Evolutionary conservation across 352 stramenopile species (phyloP).

Genomic region (Pythium myriotylum): DNA sequence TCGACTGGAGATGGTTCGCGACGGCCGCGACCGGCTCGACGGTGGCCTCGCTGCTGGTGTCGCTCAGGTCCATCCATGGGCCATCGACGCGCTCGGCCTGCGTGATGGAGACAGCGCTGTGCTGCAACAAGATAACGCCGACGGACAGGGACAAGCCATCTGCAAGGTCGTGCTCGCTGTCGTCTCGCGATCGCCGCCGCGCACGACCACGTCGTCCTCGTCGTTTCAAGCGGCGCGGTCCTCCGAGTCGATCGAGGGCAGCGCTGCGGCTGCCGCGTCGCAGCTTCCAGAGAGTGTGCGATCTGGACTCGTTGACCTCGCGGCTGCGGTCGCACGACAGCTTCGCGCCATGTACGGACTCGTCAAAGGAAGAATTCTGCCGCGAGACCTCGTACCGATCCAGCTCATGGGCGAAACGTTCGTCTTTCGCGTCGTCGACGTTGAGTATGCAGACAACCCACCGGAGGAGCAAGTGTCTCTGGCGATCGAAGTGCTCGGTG

Average conservation of each 20-base stretch:
- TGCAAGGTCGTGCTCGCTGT: conserved; percentile 19
- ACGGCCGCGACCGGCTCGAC: conserved; percentile 13
- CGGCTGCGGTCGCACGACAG: conserved; percentile 40
- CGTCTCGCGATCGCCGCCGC: conserved; percentile 6
- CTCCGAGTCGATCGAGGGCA: neutral
- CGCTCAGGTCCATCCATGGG: conserved; percentile 60
- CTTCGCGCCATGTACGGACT: conserved; percentile 19
- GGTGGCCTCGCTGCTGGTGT: conserved; percentile 25
- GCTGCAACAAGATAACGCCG: neutral
- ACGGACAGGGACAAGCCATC: no score
- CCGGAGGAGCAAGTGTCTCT: conserved; percentile 16
- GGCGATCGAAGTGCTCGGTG: conserved; percentile 7
- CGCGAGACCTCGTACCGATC: conserved; percentile 39
- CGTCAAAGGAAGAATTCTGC: neutral
- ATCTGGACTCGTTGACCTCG: conserved; percentile 39
- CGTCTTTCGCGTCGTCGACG: conserved; percentile 41
- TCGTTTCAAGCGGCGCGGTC: conserved; percentile 14
- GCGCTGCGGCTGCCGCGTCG: neutral
- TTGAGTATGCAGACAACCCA: conserved; percentile 11
- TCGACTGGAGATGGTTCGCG: conserved; percentile 46
- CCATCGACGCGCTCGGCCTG: conserved; percentile 34
- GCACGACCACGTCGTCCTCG: conserved; percentile 35
- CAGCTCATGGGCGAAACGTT: conserved; percentile 56
- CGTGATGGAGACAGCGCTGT: conserved; percentile 16
- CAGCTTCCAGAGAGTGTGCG: conserved; percentile 46